Base-by-base conservation (phyloP, 345 rosid species). In the Populus deltoides region DNA sequence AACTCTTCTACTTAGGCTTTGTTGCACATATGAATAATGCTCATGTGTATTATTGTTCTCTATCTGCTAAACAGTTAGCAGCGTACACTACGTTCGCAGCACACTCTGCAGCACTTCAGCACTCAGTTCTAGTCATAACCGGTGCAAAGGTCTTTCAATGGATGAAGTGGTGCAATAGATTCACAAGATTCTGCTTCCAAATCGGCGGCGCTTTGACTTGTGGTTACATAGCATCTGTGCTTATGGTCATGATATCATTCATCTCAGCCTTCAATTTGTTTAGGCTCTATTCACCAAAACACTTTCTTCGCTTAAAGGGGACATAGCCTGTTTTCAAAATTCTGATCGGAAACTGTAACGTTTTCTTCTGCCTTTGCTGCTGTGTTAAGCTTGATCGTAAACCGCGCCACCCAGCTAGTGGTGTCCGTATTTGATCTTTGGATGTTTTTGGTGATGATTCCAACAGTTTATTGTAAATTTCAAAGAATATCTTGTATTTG, bases 101-200 rank as follows among this genome's bases (percentile, higher is more conserved):
- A 8, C 86, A 83, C 53, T 33, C 81, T 1, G 89, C 93, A 0
- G 90, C 88, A 1, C 18, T 75, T 1, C 87, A 82, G 79, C 88
- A 89, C 1, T 77, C 92, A 7, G 15, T 86, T 39, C 70, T 92
- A 22, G 93, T 81, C 7, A 1, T 88, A 66, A 80, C 83, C 0
- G 97, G 98, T 13, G 77, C 81, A 10, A 67, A 77, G 61, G 85
- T 72, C 49, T 81, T 92, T 62, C 93, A 90, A 61, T 93, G 98
- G 98, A 78, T 85, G 90, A 88, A 89, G 70, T 86, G 92, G 91
- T 92, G 97, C 87, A 61, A 66, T 77, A 88, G 77, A 65, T 93
- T 67, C 78, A 86, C 89, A 13, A 88, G 90, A 81, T 93, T 89
- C 82, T 93, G 98, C 81, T 27, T 85, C 82, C 94, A 90, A 78